Base-by-base conservation (phyloP, 306 rosid genomes). In the Quercus wislizeni region DNA sequence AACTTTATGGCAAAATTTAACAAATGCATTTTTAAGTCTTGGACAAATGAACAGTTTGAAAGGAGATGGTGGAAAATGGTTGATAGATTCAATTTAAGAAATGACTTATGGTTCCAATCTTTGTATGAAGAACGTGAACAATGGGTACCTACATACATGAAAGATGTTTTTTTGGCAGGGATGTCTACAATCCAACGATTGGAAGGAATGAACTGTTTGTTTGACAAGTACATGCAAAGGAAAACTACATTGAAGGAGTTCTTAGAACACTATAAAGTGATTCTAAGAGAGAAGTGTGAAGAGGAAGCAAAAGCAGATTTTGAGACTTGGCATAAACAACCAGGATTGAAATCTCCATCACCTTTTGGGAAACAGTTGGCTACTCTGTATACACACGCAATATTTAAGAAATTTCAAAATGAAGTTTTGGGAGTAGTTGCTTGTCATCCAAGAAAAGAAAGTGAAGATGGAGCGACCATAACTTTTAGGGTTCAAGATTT, bases 381-480 rank as follows among this genome's bases (percentile, higher is more conserved):
- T 51, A 63, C 79, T 15, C 54, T 84, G 57, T 81, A 83, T 69
- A 86, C 86, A 25, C 82, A 74, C 55, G 76, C 83, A 8, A 61
- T 84, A 56, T 87, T 87, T 70, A 84, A 78, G 83, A 87, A 84
- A 51, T 87, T 87, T 79, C 90, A 84, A 73, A 83, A 76, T 56
- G 90, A 87, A 81, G 90, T 87, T 74, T 79, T 87, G 83, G 90
- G 90, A 55, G 90, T 83, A 20, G 88, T 82, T 76, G 90, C 90
- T 79, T 87, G 90, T 79, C 90, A 87, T 75, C 90, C 87, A 54
- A 87, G 54, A 73, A 81, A 78, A 72, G 88, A 81, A 82, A 79
- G 63, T 20, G 86, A 81, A 80, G 85, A 80, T 19, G 74, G 76
- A 71, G 33, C 77, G 51, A 25, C 35, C 63, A 74, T 62, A 74